A percentile compares a stretch with the other conserved stretches of the same genome.
Evolutionary conservation across 768 basidiomycete genomes (phyloP).

Genomic region (Termitomyces sp.): DNA sequence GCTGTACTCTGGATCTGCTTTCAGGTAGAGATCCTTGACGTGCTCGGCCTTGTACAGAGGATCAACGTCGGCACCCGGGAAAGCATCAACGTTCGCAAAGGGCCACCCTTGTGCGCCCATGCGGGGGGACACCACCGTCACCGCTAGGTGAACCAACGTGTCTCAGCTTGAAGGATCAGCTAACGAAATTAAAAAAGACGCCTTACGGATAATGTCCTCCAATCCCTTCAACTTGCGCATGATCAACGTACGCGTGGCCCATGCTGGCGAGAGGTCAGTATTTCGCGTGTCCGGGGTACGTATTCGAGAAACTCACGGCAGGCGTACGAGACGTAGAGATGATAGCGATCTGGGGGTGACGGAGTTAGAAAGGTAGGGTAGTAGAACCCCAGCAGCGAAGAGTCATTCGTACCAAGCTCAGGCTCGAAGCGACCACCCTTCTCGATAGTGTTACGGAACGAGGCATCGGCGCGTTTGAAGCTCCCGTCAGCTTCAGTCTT

Average conservation of each 20-base stretch:
- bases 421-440: constrained; percentile 60
- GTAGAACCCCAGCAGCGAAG: background rate
- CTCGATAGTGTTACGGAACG: constrained; percentile 51
- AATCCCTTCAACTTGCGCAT: constrained; percentile 89
- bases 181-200: constrained; percentile 7
- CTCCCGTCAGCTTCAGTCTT: constrained; percentile 41
- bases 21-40: constrained; percentile 82
- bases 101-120: constrained; percentile 88
- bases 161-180: constrained; percentile 3
- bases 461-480: constrained; percentile 47
- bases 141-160: constrained; percentile 34
- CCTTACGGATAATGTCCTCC: constrained; percentile 73
- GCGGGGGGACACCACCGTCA: constrained; percentile 78
- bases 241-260: constrained; percentile 91
- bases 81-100: constrained; percentile 64
- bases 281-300: constrained; percentile 1
- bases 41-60: constrained; percentile 63
- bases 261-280: constrained; percentile 42
- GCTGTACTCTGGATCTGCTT: constrained; percentile 60
- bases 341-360: constrained; percentile 64
- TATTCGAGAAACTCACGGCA: constrained; percentile 57
- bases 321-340: constrained; percentile 82
- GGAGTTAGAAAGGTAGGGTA: background rate
- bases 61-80: constrained; percentile 72
- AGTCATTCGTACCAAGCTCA: constrained; percentile 59